Conservation (phyloP, 495 filamentous ascomycete genomes). For the Ascobolus immersus region DNA sequence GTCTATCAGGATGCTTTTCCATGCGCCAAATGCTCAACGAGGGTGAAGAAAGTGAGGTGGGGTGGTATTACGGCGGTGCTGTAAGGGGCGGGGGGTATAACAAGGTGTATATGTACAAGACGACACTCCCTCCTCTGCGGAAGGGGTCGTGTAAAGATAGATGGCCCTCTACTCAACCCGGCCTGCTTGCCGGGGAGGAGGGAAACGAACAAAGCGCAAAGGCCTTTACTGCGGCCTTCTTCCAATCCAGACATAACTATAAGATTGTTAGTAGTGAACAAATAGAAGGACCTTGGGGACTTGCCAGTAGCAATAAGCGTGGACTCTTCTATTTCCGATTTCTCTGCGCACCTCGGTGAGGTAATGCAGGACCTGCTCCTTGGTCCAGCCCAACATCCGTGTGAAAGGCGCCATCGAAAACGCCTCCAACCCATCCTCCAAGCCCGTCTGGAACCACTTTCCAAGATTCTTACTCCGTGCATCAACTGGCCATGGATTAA, state of each 20-base stretch:
- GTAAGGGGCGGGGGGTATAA: no score
- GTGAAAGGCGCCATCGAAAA: slow-evolving; percentile 51
- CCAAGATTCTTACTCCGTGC: slow-evolving; percentile 43
- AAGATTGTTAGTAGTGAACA: slow-evolving; percentile 9
- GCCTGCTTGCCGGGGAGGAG: no score
- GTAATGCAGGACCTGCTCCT: slow-evolving; percentile 38
- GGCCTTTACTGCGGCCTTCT: no score
- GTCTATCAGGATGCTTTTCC: no score
- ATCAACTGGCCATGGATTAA: slow-evolving; percentile 57
- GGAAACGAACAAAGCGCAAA: no score
- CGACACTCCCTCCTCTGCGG: no score
- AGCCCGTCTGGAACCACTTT: slow-evolving; percentile 61
- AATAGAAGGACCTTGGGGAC: slow-evolving; percentile 16
- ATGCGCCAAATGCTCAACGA: no score
- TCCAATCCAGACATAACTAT: slow-evolving; percentile 30
- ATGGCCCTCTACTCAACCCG: no score
- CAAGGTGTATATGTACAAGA: no score
- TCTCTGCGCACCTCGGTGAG: slow-evolving; percentile 37
- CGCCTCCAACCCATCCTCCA: slow-evolving; percentile 46
- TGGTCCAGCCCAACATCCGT: slow-evolving; percentile 34
- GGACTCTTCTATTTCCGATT: slow-evolving; percentile 41
- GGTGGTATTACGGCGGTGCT: no score
- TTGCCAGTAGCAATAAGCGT: slow-evolving; percentile 51
- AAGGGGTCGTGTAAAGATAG: no score
- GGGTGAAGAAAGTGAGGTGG: no score